Conservation (phyloP, 495 filamentous ascomycete species). For the Podospora appendiculata region DNA sequence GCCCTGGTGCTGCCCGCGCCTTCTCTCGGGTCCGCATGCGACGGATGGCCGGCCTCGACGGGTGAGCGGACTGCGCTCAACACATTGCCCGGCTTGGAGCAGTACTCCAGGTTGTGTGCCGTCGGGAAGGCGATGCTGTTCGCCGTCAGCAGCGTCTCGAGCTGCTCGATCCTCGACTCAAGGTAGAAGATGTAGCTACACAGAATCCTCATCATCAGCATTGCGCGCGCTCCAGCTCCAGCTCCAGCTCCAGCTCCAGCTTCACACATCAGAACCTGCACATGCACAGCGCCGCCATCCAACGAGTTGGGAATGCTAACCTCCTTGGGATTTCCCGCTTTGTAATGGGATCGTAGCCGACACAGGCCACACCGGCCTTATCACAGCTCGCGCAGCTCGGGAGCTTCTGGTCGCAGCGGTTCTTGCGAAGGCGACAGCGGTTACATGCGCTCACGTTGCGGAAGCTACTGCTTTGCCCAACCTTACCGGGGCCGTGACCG, state of each 20-base stretch:
- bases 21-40: conserved; percentile 15
- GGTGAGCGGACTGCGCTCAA: conserved; percentile 35
- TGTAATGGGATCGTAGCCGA: conserved; percentile 92
- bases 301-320: conserved; percentile 25
- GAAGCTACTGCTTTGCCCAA: conserved; percentile 53
- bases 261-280: no score
- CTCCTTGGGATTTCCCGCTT: conserved; percentile 87
- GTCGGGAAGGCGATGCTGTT: conserved; percentile 66
- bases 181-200: conserved; percentile 88
- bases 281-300: no score
- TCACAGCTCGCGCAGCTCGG: conserved; percentile 86
- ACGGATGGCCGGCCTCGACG: conserved; percentile 23
- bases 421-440: conserved; percentile 85
- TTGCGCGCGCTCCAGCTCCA: no score
- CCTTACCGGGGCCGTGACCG: conserved; percentile 22
- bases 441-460: conserved; percentile 95
- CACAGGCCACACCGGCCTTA: conserved; percentile 81
- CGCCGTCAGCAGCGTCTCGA: conserved; percentile 68
- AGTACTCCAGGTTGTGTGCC: conserved; percentile 70
- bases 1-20: conserved; percentile 16
- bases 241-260: no score
- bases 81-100: conserved; percentile 43
- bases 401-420: conserved; percentile 86
- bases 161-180: conserved; percentile 73
- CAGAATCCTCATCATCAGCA: neutral